Base-by-base conservation (phyloP, 2,329 filamentous ascomycete genomes). In the Colletotrichum sp. region DNA sequence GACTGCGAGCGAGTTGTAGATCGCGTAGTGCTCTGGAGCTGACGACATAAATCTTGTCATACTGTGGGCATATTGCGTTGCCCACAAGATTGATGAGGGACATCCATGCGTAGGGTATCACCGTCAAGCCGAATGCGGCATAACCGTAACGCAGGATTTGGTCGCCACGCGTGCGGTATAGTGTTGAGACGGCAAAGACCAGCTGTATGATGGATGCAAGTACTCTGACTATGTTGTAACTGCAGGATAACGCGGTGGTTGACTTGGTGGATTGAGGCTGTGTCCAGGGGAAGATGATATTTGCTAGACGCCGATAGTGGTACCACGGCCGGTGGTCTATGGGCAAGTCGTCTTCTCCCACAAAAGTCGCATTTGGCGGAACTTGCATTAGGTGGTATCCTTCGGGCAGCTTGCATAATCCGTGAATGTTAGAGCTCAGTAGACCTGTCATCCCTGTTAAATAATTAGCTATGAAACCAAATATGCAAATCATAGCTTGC, bases 381-480 rank as follows among this genome's bases (percentile, higher is more conserved):
- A 49, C 10, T 49, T 49, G 44, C 44, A 49, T 49, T 2, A 49
- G n/a, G n/a, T 21, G n/a, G 1, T 49, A 49, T 1, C 44, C 44
- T 0, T 49, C n/a, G 10, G 44, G 44, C 3, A 49, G n/a, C 6
- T 49, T 6, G 0, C 44, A 49, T 4, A 49, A 13, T 13, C 44
- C 44, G 44, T 49, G 44, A 3, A 49, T 49, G 6, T 49, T 49
- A 6, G 44, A 21, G n/a, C 2, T 49, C 44, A 49, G 18, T 3
- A 12, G 44, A 13, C 3, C 1, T 13, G n/a, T 5, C 0, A 4
- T 49, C 18, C 1, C 44, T 21, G 7, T 49, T 12, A 0, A 0
- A 7, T 0, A 13, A 7, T 49, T 21, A 49, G 44, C 10, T 8
- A 0, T 3, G 18, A 21, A 21, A 0, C 0, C 44, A 12, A 4